Conservation (phyloP, 1,284 basidiomycete genomes). For the Heterobasidion occidentale region DNA sequence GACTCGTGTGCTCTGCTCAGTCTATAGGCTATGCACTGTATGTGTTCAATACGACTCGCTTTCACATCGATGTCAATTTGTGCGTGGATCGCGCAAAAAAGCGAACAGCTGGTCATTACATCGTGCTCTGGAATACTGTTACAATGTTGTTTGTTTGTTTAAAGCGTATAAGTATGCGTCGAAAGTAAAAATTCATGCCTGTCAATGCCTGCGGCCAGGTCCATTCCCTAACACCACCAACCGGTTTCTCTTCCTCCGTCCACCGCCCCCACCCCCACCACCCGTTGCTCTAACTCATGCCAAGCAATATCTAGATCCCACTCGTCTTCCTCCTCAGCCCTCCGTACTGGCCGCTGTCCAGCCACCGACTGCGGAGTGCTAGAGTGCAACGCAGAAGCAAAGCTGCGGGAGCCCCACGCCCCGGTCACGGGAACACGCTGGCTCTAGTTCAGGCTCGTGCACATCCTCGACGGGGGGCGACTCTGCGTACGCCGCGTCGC, state of each 20-base stretch:
- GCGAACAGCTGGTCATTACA: not conserved
- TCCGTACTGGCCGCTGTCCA: slow-evolving; percentile 14
- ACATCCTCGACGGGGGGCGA: slow-evolving; percentile 16
- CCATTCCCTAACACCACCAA: slow-evolving; percentile 62
- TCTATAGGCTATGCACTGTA: not conserved
- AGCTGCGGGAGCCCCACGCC: slow-evolving; percentile 72
- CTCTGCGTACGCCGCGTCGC: not conserved
- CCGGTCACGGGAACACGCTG: slow-evolving; percentile 32
- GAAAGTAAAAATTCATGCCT: not conserved
- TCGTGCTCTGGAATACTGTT: not conserved
- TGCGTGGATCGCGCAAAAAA: not conserved
- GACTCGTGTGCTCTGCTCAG: not conserved
- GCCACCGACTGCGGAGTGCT: slow-evolving; percentile 13
- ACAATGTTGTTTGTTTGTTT: not conserved
- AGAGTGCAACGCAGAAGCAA: slow-evolving; percentile 66
- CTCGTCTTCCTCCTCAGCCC: slow-evolving; percentile 42
- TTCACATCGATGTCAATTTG: not conserved
- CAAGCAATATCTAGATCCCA: slow-evolving; percentile 78
- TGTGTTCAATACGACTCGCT: not conserved
- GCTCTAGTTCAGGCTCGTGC: slow-evolving; percentile 13
- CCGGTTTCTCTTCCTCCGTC: slow-evolving; percentile 56
- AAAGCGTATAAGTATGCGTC: not conserved
- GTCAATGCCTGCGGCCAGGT: slow-evolving; percentile 28
- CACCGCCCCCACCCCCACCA: slow-evolving; percentile 29
- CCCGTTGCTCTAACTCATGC: slow-evolving; percentile 69